Evolutionary conservation across 163 green algal species (phyloP).

Genomic region (Prototheca wickerhamii): DNA sequence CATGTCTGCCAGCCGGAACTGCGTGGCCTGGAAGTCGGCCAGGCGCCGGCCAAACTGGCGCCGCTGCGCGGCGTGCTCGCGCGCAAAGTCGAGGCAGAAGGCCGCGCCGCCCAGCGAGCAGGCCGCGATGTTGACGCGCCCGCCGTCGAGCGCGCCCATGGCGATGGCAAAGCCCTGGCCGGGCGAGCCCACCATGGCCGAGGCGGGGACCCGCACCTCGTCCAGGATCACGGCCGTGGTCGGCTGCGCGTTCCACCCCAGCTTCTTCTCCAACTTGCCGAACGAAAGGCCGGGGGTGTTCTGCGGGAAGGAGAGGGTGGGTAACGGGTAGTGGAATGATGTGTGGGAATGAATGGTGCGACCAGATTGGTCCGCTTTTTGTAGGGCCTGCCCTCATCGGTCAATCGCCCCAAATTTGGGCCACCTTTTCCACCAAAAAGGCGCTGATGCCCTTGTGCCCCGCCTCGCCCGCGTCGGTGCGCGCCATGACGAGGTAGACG

Average conservation of each 20-base stretch:
- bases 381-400: no score
- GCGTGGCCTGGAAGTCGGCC: conserved; percentile 53
- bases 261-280: conserved; percentile 65
- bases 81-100: conserved; percentile 54
- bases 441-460: conserved; percentile 56
- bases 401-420: neutral
- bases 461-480: conserved; percentile 41
- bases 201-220: conserved; percentile 43
- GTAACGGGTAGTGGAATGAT: neutral
- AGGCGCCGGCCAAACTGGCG: conserved; percentile 63
- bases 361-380: neutral
- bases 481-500: conserved; percentile 73
- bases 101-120: conserved; percentile 61
- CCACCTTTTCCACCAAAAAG: conserved; percentile 55
- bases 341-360: neutral
- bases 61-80: conserved; percentile 36
- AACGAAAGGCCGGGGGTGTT: conserved; percentile 54
- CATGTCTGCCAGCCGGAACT: conserved; percentile 76
- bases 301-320: conserved; percentile 14
- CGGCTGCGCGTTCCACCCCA: conserved; percentile 75
- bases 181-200: conserved; percentile 42
- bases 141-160: conserved; percentile 70
- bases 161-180: conserved; percentile 73
- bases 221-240: conserved; percentile 63
- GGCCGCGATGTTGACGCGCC: conserved; percentile 72